Evolutionary conservation across 805 yeast genomes (phyloP), one percentile per base, ranked within the genome.

Genomic region (Wickerhamiella kurtzmanii): DNA sequence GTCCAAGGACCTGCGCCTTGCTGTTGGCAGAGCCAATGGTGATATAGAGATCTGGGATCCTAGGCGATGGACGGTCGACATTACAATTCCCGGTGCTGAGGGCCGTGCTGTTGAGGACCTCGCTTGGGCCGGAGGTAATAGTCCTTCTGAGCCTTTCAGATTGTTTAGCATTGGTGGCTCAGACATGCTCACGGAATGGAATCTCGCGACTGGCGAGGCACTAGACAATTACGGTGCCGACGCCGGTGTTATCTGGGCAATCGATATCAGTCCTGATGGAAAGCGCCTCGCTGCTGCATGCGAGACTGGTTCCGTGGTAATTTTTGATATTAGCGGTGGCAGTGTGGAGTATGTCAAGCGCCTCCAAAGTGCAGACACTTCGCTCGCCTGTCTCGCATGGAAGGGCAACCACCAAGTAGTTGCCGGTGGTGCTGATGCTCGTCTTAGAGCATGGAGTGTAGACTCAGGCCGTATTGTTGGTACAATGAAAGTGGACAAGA

Each of bases 21-120:
- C 97, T 0, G 82, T 89, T 4, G 97, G 96, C 25, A 74, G 96
- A 62, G 76, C 85, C 41, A 88, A 92, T 60, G 99, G 99, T 37
- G 88, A 88, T 58, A 82, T 92, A 49, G 98, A 92, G 64, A 78
- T 92, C 32, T 89, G 97, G 96, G 85, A 85, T 62, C 95, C 95
- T 37, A 70, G 73, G 51, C 50, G 54, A 56, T 88, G 96, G 96
- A 66, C 76, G 45, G 86, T 84, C 53, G 96, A 92, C 58, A 50
- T 51, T 18, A 68, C 76, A 0, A 69, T 89, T 40, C 76, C 74
- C 47, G 96, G 97, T 11, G 86, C 94, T 2, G 72, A 73, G 48
- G 94, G 82, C 22, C 73, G 94, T 50, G 78, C 95, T 5, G 75
- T 92, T 46, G 99, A 92, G 66, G 96, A 94, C 0, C 64, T 92